These are phyloP conservation scores for Galerina marginata DNA, from an alignment of 768 basidiomycete species.

Conservation along the genomic window DNA sequence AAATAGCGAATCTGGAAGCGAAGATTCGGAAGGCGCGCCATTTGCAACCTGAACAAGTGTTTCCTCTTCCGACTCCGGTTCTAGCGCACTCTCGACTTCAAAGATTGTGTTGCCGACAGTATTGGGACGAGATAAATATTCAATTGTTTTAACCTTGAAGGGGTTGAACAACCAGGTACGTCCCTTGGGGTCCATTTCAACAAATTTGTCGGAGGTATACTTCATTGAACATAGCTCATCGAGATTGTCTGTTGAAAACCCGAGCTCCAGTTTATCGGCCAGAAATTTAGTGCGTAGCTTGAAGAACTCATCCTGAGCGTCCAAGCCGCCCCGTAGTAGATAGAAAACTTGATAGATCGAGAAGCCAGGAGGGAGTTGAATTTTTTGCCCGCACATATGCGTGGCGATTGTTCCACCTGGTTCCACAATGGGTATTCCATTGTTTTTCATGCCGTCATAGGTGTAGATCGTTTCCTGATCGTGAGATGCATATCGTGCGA, in stretches of 20 bases:
- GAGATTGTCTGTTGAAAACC: background rate
- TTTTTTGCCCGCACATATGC: background rate
- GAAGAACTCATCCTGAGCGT: background rate
- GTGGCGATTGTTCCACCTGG: background rate
- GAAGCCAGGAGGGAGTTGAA: background rate
- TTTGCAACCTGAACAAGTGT: too few species aligned
- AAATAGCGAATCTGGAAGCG: slow-evolving; percentile 12
- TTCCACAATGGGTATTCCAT: background rate
- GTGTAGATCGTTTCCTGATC: slow-evolving; percentile 4
- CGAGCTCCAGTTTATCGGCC: background rate
- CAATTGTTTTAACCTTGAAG: too few species aligned
- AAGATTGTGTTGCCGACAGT: too few species aligned
- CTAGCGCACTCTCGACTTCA: too few species aligned
- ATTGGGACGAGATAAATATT: too few species aligned
- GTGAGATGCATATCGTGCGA: slow-evolving; percentile 3
- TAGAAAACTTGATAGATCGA: background rate
- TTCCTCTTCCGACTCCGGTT: too few species aligned
- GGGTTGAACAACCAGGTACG: too few species aligned
- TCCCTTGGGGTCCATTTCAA: too few species aligned
- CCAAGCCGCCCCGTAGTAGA: background rate
- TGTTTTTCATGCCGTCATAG: slow-evolving; percentile 8
- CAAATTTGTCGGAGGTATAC: too few species aligned
- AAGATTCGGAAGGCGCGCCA: background rate
- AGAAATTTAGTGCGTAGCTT: background rate
- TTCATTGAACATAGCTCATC: background rate